Evolutionary conservation across 495 filamentous ascomycete species (phyloP).

Genomic region (Penicillium paradoxum): DNA sequence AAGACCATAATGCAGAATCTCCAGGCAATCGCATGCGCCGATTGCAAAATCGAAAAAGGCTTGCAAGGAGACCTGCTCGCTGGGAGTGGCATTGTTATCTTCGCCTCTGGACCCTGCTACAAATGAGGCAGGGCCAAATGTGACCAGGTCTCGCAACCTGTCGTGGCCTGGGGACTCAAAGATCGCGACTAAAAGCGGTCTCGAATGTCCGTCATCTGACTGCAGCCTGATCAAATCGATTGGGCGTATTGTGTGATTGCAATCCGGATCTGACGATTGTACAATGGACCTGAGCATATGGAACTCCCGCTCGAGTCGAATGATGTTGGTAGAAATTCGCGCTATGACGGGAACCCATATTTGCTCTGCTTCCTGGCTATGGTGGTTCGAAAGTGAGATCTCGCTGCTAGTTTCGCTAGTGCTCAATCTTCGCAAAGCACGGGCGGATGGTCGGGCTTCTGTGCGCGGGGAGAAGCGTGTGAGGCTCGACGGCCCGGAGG

Average conservation of each 20-base stretch:
- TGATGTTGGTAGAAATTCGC: slow-evolving; percentile 69
- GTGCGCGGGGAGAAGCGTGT: slow-evolving; percentile 44
- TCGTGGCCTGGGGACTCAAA: slow-evolving; percentile 76
- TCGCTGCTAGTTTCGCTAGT: slow-evolving; percentile 51
- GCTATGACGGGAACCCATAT: slow-evolving; percentile 59
- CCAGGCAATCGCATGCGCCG: slow-evolving; percentile 75
- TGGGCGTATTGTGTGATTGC: slow-evolving; percentile 67
- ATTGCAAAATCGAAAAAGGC: slow-evolving; percentile 85
- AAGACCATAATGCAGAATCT: slow-evolving; percentile 79
- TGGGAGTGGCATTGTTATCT: slow-evolving; percentile 47
- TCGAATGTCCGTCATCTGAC: slow-evolving; percentile 57
- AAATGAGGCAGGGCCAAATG: slow-evolving; percentile 73
- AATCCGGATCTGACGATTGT: slow-evolving; percentile 65
- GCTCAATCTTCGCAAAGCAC: slow-evolving; percentile 35
- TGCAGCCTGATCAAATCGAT: slow-evolving; percentile 67
- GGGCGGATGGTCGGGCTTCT: slow-evolving; percentile 22
- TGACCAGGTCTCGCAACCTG: slow-evolving; percentile 61
- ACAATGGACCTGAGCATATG: slow-evolving; percentile 70
- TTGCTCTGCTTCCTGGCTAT: slow-evolving; percentile 33
- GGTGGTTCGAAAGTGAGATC: slow-evolving; percentile 23
- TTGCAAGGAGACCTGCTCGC: slow-evolving; percentile 59
- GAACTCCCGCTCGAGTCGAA: slow-evolving; percentile 79
- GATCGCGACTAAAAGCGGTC: slow-evolving; percentile 64
- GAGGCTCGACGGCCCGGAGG: slow-evolving; percentile 41
- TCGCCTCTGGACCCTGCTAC: slow-evolving; percentile 46